A percentile compares a stretch with the other conserved stretches of the same genome.
Conservation (phyloP, 176 grass and related monocot genomes). For the Chloris gayana region DNA sequence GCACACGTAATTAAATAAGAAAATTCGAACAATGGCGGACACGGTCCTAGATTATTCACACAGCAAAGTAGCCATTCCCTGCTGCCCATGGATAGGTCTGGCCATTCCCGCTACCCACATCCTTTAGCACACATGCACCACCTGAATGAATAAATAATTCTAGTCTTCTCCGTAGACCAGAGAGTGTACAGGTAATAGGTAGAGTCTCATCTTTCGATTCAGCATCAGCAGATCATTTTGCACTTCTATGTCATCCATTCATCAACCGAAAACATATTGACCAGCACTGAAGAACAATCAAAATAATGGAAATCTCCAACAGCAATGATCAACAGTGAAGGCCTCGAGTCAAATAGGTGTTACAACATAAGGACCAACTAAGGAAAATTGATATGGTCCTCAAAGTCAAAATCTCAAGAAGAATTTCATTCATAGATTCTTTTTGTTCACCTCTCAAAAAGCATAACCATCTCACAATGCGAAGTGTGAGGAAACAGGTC, state of each 20-base stretch:
- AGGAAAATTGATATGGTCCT: conserved; percentile 18
- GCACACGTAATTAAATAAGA: no score
- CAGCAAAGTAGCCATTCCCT: no score
- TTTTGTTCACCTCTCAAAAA: conserved; percentile 68
- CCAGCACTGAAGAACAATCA: background rate
- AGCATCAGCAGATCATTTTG: background rate
- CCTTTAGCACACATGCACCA: no score
- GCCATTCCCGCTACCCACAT: no score
- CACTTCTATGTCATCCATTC: background rate
- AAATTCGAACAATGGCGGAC: no score
- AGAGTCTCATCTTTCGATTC: background rate
- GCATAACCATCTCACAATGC: conserved; percentile 97
- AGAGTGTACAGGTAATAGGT: background rate
- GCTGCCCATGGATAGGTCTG: no score
- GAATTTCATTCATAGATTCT: background rate
- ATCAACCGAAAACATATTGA: background rate
- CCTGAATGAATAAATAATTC: no score
- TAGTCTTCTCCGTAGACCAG: no score
- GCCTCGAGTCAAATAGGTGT: background rate
- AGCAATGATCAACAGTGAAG: background rate
- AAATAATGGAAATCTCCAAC: background rate
- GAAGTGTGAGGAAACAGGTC: conserved; percentile 91
- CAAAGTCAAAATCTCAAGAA: conserved; percentile 1
- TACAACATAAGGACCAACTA: conserved; percentile 12
- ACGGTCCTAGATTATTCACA: no score